phyloP scores from a whole-genome alignment of 495 filamentous ascomycete species.

The Umbilicaria muhlenbergii region DNA sequence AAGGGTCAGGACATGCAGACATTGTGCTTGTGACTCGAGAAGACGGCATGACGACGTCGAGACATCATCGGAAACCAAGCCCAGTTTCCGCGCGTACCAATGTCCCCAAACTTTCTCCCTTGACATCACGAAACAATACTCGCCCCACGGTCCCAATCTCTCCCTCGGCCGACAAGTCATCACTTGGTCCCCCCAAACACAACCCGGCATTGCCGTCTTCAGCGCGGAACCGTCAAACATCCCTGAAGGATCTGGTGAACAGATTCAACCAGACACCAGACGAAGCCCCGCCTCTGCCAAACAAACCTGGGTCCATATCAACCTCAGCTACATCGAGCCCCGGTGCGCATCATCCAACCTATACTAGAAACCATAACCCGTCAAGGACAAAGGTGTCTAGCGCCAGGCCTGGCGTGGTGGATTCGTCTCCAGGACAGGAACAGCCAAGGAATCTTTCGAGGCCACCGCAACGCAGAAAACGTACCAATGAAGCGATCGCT shows the following conservation, averaged over 20 bases:
- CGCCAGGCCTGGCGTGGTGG: not conserved
- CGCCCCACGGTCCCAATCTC: slow-evolving; percentile 18
- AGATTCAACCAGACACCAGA: slow-evolving; percentile 43
- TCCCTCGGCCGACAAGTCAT: slow-evolving; percentile 14
- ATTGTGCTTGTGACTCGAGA: slow-evolving; percentile 14
- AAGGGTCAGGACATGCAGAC: slow-evolving; percentile 13
- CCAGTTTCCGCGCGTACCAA: slow-evolving; percentile 1
- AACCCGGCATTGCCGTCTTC: slow-evolving; percentile 14
- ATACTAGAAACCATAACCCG: slow-evolving; percentile 14
- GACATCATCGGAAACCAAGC: slow-evolving; percentile 6
- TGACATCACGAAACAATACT: slow-evolving; percentile 1
- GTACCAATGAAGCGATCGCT: slow-evolving; percentile 4
- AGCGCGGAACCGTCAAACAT: slow-evolving; percentile 27
- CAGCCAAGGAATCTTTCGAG: not conserved
- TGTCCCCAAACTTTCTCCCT: not conserved
- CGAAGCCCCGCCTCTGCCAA: slow-evolving; percentile 33
- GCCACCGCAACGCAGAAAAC: slow-evolving; percentile 6
- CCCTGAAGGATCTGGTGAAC: slow-evolving; percentile 46
- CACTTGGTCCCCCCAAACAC: slow-evolving; percentile 10
- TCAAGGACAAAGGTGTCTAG: slow-evolving; percentile 11
- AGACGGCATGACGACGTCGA: slow-evolving; percentile 13
- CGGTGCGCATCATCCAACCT: slow-evolving; percentile 10
- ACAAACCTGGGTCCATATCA: slow-evolving; percentile 18
- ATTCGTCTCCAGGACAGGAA: not conserved
- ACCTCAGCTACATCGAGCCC: slow-evolving; percentile 11